Conservation (phyloP, 345 rosid species). For the Salix koriyanagi region DNA sequence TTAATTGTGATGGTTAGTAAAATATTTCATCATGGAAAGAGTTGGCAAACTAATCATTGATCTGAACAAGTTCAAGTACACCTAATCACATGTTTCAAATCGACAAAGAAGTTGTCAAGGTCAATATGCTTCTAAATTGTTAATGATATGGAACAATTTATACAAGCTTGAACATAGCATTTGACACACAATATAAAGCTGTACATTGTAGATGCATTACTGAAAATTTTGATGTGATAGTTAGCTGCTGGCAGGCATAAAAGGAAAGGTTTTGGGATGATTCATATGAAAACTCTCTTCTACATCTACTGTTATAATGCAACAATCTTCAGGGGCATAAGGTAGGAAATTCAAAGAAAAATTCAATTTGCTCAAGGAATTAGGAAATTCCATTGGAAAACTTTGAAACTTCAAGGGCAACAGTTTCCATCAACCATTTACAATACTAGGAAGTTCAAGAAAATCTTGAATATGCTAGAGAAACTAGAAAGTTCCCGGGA, state of each 20-base stretch:
- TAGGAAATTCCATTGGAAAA: no score
- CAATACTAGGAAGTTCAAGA: no score
- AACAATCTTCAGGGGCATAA: neutral
- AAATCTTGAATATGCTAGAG: no score
- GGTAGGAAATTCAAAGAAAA: no score
- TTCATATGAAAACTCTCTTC: neutral
- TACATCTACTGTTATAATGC: neutral
- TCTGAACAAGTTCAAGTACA: slow-evolving; percentile 64
- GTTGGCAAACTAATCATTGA: slow-evolving; percentile 56
- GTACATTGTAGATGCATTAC: neutral
- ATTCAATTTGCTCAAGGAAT: no score
- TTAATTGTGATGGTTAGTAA: no score
- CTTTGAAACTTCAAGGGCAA: no score
- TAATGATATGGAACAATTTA: neutral
- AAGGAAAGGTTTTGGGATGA: neutral
- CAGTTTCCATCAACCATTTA: no score
- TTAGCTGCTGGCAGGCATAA: neutral
- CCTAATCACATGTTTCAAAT: neutral
- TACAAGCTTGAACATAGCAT: neutral
- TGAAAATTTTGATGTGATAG: neutral
- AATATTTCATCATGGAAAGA: no score
- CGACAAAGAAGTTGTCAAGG: neutral
- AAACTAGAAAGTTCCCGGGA: neutral
- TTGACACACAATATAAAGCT: neutral
- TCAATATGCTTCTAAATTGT: neutral